phyloP scores from a whole-genome alignment of 805 yeast genomes.

The Tanozyma kutaoensis region DNA sequence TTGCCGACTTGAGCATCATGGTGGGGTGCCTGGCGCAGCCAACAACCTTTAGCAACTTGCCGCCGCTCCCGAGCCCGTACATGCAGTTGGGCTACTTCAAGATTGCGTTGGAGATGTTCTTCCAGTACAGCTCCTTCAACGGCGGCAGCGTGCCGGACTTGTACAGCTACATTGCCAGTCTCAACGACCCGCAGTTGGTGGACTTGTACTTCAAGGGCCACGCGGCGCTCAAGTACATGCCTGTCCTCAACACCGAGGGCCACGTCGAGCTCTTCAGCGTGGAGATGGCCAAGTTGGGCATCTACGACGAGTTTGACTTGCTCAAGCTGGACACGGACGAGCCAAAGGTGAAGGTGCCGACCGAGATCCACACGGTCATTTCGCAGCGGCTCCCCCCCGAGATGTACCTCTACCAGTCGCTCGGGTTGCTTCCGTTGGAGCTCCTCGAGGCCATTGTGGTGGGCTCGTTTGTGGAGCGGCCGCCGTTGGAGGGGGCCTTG shows the following conservation, averaged over 20 bases:
- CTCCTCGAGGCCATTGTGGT: conserved; percentile 54
- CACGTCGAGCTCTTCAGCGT: conserved; percentile 42
- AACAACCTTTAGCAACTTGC: conserved; percentile 39
- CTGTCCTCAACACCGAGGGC: conserved; percentile 61
- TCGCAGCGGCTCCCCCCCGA: conserved; percentile 84
- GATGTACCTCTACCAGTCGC: conserved; percentile 63
- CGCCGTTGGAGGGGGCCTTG: conserved; percentile 53
- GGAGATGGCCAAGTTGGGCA: conserved; percentile 25
- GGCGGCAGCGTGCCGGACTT: conserved; percentile 14
- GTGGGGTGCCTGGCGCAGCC: conserved; percentile 74
- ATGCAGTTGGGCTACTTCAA: conserved; percentile 27
- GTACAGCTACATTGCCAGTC: conserved; percentile 32
- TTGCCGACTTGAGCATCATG: conserved; percentile 63
- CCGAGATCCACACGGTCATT: conserved; percentile 68
- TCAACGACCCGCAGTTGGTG: conserved; percentile 31
- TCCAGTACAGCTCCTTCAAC: conserved; percentile 16
- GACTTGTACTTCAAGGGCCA: conserved; percentile 54
- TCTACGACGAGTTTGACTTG: conserved; percentile 8
- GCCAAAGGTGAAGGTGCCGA: conserved; percentile 36
- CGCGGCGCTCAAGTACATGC: conserved; percentile 56
- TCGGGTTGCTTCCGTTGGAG: conserved; percentile 58
- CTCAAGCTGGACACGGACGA: background rate
- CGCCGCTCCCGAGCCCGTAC: conserved; percentile 29
- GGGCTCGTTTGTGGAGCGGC: conserved; percentile 47
- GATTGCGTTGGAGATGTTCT: conserved; percentile 24